Conservation (phyloP, 768 basidiomycete species). For the Trametes cingulata region DNA sequence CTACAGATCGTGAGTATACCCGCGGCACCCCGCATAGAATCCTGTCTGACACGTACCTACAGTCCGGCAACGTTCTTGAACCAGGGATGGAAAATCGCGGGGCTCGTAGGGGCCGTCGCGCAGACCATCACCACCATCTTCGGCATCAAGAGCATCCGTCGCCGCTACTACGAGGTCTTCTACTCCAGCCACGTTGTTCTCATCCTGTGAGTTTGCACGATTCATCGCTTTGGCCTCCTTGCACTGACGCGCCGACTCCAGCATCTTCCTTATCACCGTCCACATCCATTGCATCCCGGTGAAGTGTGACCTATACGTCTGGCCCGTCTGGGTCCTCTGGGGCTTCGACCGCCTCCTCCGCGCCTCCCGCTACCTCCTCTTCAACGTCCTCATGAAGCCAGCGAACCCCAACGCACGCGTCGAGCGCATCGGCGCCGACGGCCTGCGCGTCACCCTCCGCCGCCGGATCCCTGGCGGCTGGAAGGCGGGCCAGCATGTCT, state of each 20-base stretch:
- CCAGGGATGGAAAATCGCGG: constrained; percentile 22
- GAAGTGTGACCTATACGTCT: constrained; percentile 44
- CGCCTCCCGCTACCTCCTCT: constrained; percentile 39
- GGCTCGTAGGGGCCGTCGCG: constrained; percentile 28
- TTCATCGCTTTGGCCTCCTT: neutral
- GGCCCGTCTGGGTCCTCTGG: constrained; percentile 51
- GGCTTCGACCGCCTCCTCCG: constrained; percentile 47
- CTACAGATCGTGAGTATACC: constrained; percentile 2
- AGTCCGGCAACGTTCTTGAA: constrained; percentile 5
- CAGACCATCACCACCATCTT: constrained; percentile 41
- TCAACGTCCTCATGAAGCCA: constrained; percentile 37
- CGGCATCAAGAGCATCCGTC: constrained; percentile 42
- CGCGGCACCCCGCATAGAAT: neutral
- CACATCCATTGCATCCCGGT: constrained; percentile 35
- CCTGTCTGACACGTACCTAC: neutral
- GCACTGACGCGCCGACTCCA: constrained; percentile 17
- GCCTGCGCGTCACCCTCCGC: constrained; percentile 43
- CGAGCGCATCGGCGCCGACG: constrained; percentile 45
- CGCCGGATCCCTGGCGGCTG: constrained; percentile 45
- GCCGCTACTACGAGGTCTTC: constrained; percentile 44
- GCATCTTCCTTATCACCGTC: constrained; percentile 41
- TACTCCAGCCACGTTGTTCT: constrained; percentile 28
- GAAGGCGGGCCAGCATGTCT: constrained; percentile 52
- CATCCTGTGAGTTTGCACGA: constrained; percentile 25
- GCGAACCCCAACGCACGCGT: constrained; percentile 37